Percentiles rank a stretch among this genome's conserved stretches.
Conservation (phyloP, 163 green algal species). For the Chlamydomonas reinhardtii region DNA sequence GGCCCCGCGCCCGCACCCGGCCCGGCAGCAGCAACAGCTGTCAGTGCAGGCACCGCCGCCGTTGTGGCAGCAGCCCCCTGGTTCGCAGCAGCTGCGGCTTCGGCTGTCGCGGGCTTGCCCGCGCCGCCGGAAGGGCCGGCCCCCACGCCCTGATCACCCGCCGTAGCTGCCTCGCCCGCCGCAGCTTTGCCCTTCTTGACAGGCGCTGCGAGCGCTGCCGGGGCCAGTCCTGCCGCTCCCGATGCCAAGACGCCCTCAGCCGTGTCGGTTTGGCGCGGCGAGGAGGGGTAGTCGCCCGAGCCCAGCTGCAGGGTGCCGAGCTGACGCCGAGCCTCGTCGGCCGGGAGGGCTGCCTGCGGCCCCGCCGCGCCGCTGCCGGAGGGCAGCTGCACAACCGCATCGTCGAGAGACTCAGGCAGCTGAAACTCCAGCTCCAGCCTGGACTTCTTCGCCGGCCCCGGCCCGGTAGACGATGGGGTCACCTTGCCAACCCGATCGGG, state of each 20-base stretch:
- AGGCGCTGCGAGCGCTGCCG: no score
- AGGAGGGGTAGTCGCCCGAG: slow-evolving; percentile 10
- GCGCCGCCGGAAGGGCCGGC: no score
- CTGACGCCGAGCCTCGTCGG: slow-evolving; percentile 23
- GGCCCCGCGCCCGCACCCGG: no score
- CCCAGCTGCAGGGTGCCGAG: slow-evolving; percentile 43
- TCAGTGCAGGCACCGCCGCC: not conserved
- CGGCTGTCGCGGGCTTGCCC: not conserved
- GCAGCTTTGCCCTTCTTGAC: no score
- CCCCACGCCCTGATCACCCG: no score
- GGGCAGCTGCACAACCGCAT: slow-evolving; percentile 23
- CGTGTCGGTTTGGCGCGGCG: not conserved
- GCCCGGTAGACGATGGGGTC: no score
- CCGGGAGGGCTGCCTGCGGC: not conserved
- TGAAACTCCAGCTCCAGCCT: slow-evolving; percentile 21
- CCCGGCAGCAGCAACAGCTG: not conserved
- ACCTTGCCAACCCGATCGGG: no score
- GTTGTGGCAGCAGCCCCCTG: not conserved
- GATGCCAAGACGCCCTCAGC: no score
- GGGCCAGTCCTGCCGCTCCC: no score
- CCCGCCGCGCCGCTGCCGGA: not conserved
- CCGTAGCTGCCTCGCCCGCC: no score
- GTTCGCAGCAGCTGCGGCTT: not conserved
- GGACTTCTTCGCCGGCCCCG: slow-evolving; percentile 12
- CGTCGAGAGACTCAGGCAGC: slow-evolving; percentile 33